Evolutionary conservation across 768 basidiomycete species (phyloP).

Genomic region (Amanita polypyramis): DNA sequence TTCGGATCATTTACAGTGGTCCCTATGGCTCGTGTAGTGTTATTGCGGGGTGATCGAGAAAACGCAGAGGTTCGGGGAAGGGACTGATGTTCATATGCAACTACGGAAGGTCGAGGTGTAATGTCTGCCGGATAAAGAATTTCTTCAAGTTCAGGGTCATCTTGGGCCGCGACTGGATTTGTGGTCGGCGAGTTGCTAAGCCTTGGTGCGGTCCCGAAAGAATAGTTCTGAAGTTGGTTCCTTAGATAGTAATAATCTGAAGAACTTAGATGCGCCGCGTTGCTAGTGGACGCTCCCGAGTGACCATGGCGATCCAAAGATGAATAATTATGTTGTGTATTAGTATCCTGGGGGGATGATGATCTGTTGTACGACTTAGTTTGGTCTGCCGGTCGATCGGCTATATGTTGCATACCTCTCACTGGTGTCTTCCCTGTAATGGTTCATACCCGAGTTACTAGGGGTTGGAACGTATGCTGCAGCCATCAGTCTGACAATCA

Average conservation of each 20-base stretch:
- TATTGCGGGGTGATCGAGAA: conserved; percentile 14
- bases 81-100: conserved; percentile 16
- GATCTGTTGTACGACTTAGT: not conserved
- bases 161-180: conserved; percentile 19
- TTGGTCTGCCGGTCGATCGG: not conserved
- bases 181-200: conserved; percentile 20
- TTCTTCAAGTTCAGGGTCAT: conserved; percentile 29
- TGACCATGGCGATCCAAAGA: not conserved
- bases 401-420: conserved; percentile 1
- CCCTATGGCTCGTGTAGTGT: not conserved
- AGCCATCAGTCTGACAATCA: not conserved
- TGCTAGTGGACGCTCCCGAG: not conserved
- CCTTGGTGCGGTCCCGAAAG: conserved; percentile 32
- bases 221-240: conserved; percentile 35
- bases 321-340: not conserved
- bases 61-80: conserved; percentile 22
- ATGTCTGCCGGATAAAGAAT: conserved; percentile 26
- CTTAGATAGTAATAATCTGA: conserved; percentile 26
- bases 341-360: not conserved
- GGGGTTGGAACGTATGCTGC: not conserved
- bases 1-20: not conserved
- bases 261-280: not conserved
- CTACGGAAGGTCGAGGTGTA: conserved; percentile 42
- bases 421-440: not conserved
- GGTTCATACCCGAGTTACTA: not conserved